Evolutionary conservation across 2,329 filamentous ascomycete genomes (phyloP).

Genomic region (Neurospora sp.): DNA sequence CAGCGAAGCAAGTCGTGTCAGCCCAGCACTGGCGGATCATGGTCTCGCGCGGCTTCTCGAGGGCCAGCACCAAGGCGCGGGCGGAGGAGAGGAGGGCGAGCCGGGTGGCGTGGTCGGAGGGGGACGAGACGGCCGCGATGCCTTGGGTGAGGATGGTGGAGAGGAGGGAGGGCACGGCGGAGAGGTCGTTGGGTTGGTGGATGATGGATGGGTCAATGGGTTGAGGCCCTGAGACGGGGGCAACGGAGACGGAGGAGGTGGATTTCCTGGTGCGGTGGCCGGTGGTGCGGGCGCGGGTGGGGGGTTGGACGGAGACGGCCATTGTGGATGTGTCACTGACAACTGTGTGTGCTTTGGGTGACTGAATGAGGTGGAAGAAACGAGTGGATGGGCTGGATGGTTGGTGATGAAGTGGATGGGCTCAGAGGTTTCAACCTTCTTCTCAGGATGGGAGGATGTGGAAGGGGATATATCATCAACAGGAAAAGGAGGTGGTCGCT

Average conservation of each 20-base stretch:
- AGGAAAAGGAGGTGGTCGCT: neutral
- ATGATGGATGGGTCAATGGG: neutral
- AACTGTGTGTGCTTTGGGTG: neutral
- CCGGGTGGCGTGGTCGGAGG: constrained; percentile 13
- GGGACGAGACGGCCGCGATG: constrained; percentile 3
- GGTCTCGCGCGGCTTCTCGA: constrained; percentile 37
- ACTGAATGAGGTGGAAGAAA: neutral
- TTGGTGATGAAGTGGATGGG: neutral
- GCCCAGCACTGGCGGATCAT: constrained; percentile 38
- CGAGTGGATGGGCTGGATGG: neutral
- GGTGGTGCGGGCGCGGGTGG: neutral
- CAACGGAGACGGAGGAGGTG: neutral
- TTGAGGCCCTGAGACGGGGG: neutral
- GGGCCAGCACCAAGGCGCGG: constrained; percentile 22
- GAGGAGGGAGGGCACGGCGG: constrained; percentile 4
- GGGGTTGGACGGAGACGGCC: neutral
- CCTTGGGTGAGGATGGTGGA: constrained; percentile 1
- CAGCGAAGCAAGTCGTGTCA: constrained; percentile 15
- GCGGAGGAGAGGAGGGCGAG: constrained; percentile 25
- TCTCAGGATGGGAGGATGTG: neutral
- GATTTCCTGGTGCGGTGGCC: neutral
- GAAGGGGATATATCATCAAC: neutral
- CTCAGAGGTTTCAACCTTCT: neutral
- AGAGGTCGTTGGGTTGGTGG: constrained; percentile 6
- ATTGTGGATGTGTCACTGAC: neutral